Evolutionary conservation across 1,139 yeast species (phyloP).

Genomic region (Taphrina sp.): DNA sequence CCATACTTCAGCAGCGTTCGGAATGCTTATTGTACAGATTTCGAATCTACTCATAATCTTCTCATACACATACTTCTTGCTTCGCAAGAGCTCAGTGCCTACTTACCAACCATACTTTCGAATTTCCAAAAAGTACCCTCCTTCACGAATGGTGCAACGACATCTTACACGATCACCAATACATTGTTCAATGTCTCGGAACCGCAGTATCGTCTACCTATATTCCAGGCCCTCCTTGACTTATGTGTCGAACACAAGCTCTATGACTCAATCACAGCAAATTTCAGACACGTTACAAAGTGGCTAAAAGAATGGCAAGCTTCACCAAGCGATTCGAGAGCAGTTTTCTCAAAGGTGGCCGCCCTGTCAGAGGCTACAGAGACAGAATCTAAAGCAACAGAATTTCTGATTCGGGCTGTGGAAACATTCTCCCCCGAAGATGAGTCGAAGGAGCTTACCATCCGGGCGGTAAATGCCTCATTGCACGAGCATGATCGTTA

Average conservation of each 20-base stretch:
- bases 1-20: too few species aligned
- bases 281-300: constrained; percentile 45
- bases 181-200: constrained; percentile 49
- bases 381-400: constrained; percentile 37
- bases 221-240: constrained; percentile 44
- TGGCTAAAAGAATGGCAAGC: constrained; percentile 48
- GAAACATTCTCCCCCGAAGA: constrained; percentile 33
- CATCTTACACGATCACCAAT: constrained; percentile 45
- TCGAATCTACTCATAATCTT: constrained; percentile 49
- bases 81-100: constrained; percentile 44
- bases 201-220: constrained; percentile 41
- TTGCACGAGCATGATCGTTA: constrained; percentile 38
- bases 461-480: constrained; percentile 36
- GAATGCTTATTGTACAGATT: constrained; percentile 44
- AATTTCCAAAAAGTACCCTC: constrained; percentile 40
- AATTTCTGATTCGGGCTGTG: constrained; percentile 16
- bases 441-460: constrained; percentile 32
- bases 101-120: constrained; percentile 43
- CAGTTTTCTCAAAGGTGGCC: constrained; percentile 42
- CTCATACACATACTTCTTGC: constrained; percentile 44
- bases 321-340: constrained; percentile 40
- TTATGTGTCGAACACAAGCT: constrained; percentile 44
- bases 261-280: constrained; percentile 44
- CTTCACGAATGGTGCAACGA: constrained; percentile 40
- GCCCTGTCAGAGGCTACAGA: constrained; percentile 39